Base-by-base conservation (phyloP, 768 basidiomycete species). In the Rhodosporidiobolus odoratus region DNA sequence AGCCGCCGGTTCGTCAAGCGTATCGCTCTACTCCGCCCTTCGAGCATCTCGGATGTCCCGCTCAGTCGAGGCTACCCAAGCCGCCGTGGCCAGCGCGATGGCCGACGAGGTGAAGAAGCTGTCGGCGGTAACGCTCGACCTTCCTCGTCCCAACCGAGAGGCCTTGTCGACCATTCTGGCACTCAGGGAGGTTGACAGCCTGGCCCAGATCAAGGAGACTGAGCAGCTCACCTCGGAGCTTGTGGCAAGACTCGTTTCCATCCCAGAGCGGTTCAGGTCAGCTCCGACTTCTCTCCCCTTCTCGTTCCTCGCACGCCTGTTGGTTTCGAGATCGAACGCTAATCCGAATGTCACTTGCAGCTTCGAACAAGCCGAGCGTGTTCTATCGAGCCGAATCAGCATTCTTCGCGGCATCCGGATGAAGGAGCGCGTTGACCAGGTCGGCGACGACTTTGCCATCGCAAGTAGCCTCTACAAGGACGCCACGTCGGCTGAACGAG, bases 321-420 rank as follows among this genome's bases (percentile, higher is more conserved):
- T 16, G 9, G 16, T 6, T 1, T 25, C 37, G 38, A 12, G 12
- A 13, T 45, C 43, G 13, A 45, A 30, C 25, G 12, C 48, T 50
- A 25, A 13, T 25, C 25, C 52, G 27, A 27, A 2, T 45, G 23
- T 7, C 54, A 16, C 43, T 1, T n/a, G 7, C 9, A 93, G 92
- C 40, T 96, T 95, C 79, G 75, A 81, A 7, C 85, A 87, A 74
- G 81, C 89, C 19, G 92, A 97, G 76, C 84, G 83, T 45, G 83
- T 96, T 57, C 83, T 92, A 78, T 88, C 91, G 4, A 91, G 89
- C 4, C 87, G 91, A 7, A 83, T 89, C 12, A 89, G 91, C 4
- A 83, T 96, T n/a, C 79, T 96, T 23, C 88, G 86, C 17, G 89
- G 91, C 15, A 82, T 83, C 5, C 82, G 86, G 61, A 83, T 86